Percentiles rank a stretch among this genome's conserved stretches.
Conservation (phyloP, 202 grass and related monocot species). For the Eragrostis tef region DNA sequence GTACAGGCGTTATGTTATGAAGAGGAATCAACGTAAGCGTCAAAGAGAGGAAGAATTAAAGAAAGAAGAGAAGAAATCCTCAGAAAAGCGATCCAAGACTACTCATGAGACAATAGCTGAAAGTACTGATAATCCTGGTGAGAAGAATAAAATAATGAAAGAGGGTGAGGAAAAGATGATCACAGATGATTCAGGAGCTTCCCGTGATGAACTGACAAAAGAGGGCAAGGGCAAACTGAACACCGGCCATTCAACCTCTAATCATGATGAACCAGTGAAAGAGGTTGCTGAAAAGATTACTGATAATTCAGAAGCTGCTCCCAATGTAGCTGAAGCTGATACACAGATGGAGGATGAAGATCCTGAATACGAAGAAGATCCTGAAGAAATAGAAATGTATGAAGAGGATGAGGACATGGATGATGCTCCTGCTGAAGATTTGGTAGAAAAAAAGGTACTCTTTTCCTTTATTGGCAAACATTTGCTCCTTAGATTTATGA, state of each 20-base stretch:
- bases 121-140: constrained; percentile 48
- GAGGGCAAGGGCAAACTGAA: constrained; percentile 45
- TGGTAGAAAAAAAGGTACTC: constrained; percentile 40
- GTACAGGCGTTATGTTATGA: constrained; percentile 56
- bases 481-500: background rate
- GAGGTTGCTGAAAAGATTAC: constrained; percentile 46
- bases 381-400: constrained; percentile 70
- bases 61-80: constrained; percentile 64
- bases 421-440: constrained; percentile 52
- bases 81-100: constrained; percentile 66
- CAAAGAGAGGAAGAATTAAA: constrained; percentile 89
- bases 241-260: constrained; percentile 28
- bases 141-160: constrained; percentile 52
- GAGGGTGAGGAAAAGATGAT: constrained; percentile 52
- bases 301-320: constrained; percentile 40
- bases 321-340: constrained; percentile 59
- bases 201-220: constrained; percentile 48
- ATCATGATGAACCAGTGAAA: constrained; percentile 41
- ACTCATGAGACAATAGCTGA: constrained; percentile 49
- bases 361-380: constrained; percentile 76
- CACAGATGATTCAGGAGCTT: constrained; percentile 45
- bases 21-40: constrained; percentile 79
- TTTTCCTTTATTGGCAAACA: background rate
- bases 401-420: constrained; percentile 82
- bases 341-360: constrained; percentile 65